Evolutionary conservation across 2,329 filamentous ascomycete genomes (phyloP).

Genomic region (Cordyceps fumosorosea): DNA sequence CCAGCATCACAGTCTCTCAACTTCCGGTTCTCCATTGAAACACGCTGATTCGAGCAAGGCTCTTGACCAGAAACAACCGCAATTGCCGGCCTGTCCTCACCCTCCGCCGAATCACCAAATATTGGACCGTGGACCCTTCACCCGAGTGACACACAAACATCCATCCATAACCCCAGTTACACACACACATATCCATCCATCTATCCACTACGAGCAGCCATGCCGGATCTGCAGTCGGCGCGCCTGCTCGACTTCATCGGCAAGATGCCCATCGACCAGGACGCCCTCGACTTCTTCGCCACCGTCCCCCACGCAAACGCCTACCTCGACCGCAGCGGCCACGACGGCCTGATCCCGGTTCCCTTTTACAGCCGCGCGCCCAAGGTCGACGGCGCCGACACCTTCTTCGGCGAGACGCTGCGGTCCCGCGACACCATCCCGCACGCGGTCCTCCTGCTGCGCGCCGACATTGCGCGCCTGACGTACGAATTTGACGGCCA

Average conservation of each 20-base stretch:
- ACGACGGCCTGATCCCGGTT: neutral
- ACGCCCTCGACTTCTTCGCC: neutral
- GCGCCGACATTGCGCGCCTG: neutral
- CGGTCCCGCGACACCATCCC: neutral
- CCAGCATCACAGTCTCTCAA: too few relatives aligned
- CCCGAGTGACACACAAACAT: too few relatives aligned
- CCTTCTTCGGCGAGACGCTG: slow-evolving; percentile 1
- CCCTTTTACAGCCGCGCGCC: neutral
- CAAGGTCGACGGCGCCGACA: neutral
- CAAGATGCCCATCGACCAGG: slow-evolving; percentile 4
- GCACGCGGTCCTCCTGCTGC: slow-evolving; percentile 2
- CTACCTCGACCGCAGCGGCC: neutral
- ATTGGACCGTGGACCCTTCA: neutral
- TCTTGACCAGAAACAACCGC: too few relatives aligned
- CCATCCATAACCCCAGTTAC: neutral
- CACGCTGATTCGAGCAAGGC: neutral
- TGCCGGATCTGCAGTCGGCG: slow-evolving; percentile 2
- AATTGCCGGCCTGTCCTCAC: neutral
- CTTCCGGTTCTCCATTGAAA: neutral
- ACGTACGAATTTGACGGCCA: neutral
- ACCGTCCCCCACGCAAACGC: neutral
- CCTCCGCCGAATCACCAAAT: neutral
- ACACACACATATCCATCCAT: neutral
- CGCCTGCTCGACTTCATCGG: neutral
- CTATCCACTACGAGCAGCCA: neutral